A percentile compares a stretch with the other conserved stretches of the same genome.
These are phyloP conservation scores for Curvularia eragrostidis DNA, from an alignment of 2,329 filamentous ascomycete species.

Conservation along the genomic window DNA sequence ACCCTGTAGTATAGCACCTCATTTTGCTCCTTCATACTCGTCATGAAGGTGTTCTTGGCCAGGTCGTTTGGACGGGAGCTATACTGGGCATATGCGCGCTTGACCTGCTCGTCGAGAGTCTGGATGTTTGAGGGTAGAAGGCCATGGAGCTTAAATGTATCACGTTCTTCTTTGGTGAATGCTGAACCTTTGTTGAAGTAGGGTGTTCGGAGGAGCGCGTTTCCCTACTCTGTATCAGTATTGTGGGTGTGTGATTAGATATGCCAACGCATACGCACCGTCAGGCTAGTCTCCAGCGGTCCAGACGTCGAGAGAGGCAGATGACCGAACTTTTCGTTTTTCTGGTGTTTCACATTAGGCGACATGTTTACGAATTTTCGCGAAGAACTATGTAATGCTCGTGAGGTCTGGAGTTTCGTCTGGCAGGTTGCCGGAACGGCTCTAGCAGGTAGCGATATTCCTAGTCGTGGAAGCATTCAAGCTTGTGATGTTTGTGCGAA, in stretches of 20 bases:
- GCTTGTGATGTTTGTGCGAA: neutral
- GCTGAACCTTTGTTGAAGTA: slow-evolving; percentile 86
- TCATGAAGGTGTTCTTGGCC: slow-evolving; percentile 87
- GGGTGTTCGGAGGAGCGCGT: slow-evolving; percentile 66
- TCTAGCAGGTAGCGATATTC: neutral
- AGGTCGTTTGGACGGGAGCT: slow-evolving; percentile 66
- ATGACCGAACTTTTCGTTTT: slow-evolving; percentile 46
- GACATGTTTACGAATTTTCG: slow-evolving; percentile 19
- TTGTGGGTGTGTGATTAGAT: neutral
- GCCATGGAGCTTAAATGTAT: slow-evolving; percentile 72
- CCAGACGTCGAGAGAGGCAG: slow-evolving; percentile 53
- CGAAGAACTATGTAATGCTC: neutral
- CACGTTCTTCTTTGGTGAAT: slow-evolving; percentile 73
- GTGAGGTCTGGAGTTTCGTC: neutral
- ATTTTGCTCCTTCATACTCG: slow-evolving; percentile 84
- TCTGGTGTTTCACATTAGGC: slow-evolving; percentile 24
- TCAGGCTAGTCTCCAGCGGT: slow-evolving; percentile 49
- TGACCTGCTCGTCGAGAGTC: slow-evolving; percentile 76
- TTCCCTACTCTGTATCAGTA: slow-evolving; percentile 34
- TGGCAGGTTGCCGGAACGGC: neutral
- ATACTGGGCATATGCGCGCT: slow-evolving; percentile 84
- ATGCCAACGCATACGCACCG: slow-evolving; percentile 27
- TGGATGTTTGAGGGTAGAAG: slow-evolving; percentile 76
- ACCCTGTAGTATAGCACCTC: slow-evolving; percentile 81
- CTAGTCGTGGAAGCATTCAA: neutral